Evolutionary conservation across 2,329 filamentous ascomycete species (phyloP).

Genomic region (Zasmidium cellare): DNA sequence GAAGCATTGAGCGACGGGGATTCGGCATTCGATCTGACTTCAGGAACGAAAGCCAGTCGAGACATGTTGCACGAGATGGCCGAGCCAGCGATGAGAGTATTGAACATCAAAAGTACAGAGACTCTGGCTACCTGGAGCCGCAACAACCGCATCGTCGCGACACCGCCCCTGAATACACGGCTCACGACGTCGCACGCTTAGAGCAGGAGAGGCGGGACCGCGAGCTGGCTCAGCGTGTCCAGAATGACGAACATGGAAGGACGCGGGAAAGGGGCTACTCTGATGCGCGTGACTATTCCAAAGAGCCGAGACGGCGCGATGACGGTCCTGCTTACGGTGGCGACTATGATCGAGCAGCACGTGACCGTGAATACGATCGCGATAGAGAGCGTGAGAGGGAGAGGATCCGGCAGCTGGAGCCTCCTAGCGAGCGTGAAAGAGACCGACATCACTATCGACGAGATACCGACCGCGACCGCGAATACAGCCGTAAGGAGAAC

Average conservation of each 20-base stretch:
- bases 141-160: conserved; percentile 31
- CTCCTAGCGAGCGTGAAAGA: conserved; percentile 21
- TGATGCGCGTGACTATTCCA: conserved; percentile 26
- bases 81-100: conserved; percentile 43
- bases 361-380: conserved; percentile 23
- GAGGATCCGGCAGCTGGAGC: conserved; percentile 22
- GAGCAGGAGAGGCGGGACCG: conserved; percentile 32
- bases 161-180: conserved; percentile 23
- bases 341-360: conserved; percentile 14
- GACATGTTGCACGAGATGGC: conserved; percentile 32
- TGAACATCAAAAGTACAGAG: conserved; percentile 37
- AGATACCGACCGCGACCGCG: conserved; percentile 20
- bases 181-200: conserved; percentile 25
- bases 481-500: conserved; percentile 27
- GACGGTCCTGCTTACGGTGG: conserved; percentile 31
- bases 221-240: conserved; percentile 22
- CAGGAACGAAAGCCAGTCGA: conserved; percentile 23
- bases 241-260: conserved; percentile 24
- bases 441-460: conserved; percentile 30
- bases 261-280: conserved; percentile 6
- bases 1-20: conserved; percentile 46
- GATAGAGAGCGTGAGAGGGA: conserved; percentile 30
- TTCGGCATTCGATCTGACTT: conserved; percentile 44
- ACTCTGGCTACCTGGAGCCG: conserved; percentile 30
- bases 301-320: conserved; percentile 32